Conservation (phyloP, 139 green algal genomes). For the Microglena sp. region DNA sequence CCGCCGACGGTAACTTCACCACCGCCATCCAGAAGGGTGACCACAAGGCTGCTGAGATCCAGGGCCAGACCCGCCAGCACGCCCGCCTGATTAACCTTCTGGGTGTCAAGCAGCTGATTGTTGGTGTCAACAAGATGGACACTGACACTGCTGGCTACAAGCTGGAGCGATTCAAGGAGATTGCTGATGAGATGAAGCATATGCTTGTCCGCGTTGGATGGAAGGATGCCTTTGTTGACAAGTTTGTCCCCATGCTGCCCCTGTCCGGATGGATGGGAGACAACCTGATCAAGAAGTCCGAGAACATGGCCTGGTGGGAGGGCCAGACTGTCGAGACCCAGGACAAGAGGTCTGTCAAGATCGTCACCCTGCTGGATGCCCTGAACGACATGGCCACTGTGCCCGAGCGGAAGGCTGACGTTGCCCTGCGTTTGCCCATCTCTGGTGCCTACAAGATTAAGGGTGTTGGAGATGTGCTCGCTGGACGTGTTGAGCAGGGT, state of each 20-base stretch:
- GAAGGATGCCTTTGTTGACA: slow-evolving; percentile 77
- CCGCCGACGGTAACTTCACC: slow-evolving; percentile 91
- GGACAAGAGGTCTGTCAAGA: slow-evolving; percentile 38
- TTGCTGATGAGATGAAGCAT: slow-evolving; percentile 90
- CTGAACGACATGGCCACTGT: slow-evolving; percentile 75
- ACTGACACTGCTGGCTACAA: slow-evolving; percentile 87
- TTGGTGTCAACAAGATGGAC: slow-evolving; percentile 97
- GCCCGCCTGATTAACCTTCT: slow-evolving; percentile 94
- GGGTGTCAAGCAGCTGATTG: slow-evolving; percentile 96
- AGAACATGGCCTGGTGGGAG: slow-evolving; percentile 92
- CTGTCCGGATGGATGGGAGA: slow-evolving; percentile 99
- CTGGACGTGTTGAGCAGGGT: slow-evolving; percentile 95
- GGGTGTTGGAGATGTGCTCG: slow-evolving; percentile 96
- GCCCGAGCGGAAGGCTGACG: slow-evolving; percentile 78
- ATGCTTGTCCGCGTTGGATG: slow-evolving; percentile 76
- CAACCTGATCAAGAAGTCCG: slow-evolving; percentile 95
- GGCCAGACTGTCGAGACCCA: slow-evolving; percentile 61
- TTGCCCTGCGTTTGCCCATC: slow-evolving; percentile 84
- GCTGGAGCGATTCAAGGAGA: slow-evolving; percentile 93
- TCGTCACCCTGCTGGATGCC: slow-evolving; percentile 77
- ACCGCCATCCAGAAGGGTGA: slow-evolving; percentile 96
- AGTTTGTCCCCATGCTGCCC: slow-evolving; percentile 86
- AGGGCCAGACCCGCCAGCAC: slow-evolving; percentile 99
- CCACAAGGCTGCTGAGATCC: slow-evolving; percentile 90
- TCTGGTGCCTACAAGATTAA: slow-evolving; percentile 98